Evolutionary conservation across 345 rosid genomes (phyloP).

Genomic region (Cardamine occulta): DNA sequence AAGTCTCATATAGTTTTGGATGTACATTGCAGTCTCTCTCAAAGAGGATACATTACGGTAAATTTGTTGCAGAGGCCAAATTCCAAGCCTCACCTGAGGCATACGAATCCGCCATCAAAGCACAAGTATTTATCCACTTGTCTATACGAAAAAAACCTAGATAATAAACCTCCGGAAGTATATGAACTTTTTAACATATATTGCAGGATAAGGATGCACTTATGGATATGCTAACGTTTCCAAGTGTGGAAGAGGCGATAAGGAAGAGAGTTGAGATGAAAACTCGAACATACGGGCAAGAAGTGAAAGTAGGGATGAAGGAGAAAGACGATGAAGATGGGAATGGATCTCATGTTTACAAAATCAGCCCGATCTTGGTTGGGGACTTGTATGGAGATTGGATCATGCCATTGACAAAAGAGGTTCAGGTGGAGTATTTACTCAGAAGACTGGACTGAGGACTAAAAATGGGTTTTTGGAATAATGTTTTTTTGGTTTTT

Average conservation of each 20-base stretch:
- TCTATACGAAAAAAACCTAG: neutral
- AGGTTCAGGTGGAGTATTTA: constrained; percentile 73
- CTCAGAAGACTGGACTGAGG: constrained; percentile 70
- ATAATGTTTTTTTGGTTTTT: constrained; percentile 14
- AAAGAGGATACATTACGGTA: constrained; percentile 93
- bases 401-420: constrained; percentile 92
- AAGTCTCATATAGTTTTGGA: neutral
- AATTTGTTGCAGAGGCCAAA: constrained; percentile 93
- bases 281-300: constrained; percentile 64
- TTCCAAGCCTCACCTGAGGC: constrained; percentile 70
- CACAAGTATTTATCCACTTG: constrained; percentile 47
- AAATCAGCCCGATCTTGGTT: constrained; percentile 68
- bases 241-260: constrained; percentile 59
- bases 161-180: neutral
- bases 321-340: constrained; percentile 26
- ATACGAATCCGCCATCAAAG: constrained; percentile 65
- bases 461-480: neutral
- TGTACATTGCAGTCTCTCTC: constrained; percentile 67
- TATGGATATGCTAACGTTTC: constrained; percentile 64
- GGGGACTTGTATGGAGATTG: constrained; percentile 64
- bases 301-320: constrained; percentile 40
- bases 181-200: neutral
- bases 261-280: constrained; percentile 73
- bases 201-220: constrained; percentile 55
- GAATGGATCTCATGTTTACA: constrained; percentile 48